Evolutionary conservation across 1,284 basidiomycete species (phyloP).

Genomic region (Tetrapyrgos nigripes): DNA sequence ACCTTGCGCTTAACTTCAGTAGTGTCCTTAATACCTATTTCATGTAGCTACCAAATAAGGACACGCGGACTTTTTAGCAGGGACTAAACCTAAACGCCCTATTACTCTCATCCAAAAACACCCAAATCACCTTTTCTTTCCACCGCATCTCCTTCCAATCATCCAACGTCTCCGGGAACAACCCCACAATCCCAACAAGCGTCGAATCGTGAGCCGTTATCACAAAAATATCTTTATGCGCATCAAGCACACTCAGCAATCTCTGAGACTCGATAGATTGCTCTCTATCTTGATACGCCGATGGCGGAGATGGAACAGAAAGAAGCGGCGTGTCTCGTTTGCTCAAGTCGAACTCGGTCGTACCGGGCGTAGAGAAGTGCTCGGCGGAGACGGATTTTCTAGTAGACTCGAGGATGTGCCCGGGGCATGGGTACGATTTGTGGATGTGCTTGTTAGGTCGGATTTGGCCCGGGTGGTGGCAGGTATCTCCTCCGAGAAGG

Average conservation of each 20-base stretch:
- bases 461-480: conserved; percentile 28
- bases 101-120: conserved; percentile 23
- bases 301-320: conserved; percentile 2
- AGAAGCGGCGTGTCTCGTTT: conserved; percentile 19
- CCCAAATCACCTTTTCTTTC: conserved; percentile 25
- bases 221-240: conserved; percentile 24
- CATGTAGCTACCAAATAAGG: too few relatives aligned
- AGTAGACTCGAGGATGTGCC: conserved; percentile 13
- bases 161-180: conserved; percentile 22
- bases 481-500: conserved; percentile 27
- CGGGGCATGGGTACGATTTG: conserved; percentile 20
- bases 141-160: conserved; percentile 28
- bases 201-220: conserved; percentile 25
- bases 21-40: too few relatives aligned
- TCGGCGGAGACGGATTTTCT: conserved; percentile 14
- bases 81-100: conserved; percentile 18
- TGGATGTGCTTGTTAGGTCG: conserved; percentile 24
- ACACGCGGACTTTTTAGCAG: too few relatives aligned
- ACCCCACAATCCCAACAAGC: conserved; percentile 16
- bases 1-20: too few relatives aligned
- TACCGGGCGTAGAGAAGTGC: conserved; percentile 14
- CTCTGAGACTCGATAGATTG: background rate
- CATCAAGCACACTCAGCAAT: conserved; percentile 23
- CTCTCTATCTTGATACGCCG: conserved; percentile 8
- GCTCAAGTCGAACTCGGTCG: conserved; percentile 14